Percentiles rank a stretch among this genome's conserved stretches.
phyloP scores from a whole-genome alignment of 2,329 filamentous ascomycete genomes.

The Alternaria sp. region DNA sequence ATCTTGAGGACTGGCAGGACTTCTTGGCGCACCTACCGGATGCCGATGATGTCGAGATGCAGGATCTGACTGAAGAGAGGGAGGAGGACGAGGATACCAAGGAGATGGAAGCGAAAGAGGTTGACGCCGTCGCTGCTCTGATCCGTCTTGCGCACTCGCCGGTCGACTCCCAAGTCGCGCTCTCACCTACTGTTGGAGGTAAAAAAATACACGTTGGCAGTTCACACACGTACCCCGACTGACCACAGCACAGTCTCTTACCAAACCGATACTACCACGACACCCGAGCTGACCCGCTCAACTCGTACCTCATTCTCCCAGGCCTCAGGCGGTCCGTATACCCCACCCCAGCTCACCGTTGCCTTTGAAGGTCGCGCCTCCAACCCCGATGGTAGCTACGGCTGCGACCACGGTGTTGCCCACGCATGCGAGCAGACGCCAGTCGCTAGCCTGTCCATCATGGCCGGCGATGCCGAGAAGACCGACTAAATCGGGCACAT shows the following conservation, averaged over 20 bases:
- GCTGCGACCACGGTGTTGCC: not conserved
- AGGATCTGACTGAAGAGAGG: not conserved
- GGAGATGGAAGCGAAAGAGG: not conserved
- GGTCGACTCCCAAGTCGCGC: not conserved
- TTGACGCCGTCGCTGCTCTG: slow-evolving; percentile 13
- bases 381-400: not conserved
- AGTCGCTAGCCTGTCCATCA: too few species aligned
- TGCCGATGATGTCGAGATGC: not conserved
- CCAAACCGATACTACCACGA: not conserved
- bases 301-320: slow-evolving; percentile 3
- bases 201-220: not conserved
- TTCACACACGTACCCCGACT: not conserved
- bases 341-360: not conserved
- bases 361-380: not conserved
- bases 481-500: not conserved
- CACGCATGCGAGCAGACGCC: not conserved
- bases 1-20: slow-evolving; percentile 17
- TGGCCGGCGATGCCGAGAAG: not conserved
- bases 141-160: slow-evolving; percentile 5
- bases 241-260: not conserved
- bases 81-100: not conserved
- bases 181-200: not conserved
- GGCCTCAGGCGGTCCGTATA: not conserved
- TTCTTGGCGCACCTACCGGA: slow-evolving; percentile 11
- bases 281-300: not conserved